These are phyloP conservation scores for Candida railenensis DNA, from an alignment of 805 yeast species.

Conservation along the genomic window DNA sequence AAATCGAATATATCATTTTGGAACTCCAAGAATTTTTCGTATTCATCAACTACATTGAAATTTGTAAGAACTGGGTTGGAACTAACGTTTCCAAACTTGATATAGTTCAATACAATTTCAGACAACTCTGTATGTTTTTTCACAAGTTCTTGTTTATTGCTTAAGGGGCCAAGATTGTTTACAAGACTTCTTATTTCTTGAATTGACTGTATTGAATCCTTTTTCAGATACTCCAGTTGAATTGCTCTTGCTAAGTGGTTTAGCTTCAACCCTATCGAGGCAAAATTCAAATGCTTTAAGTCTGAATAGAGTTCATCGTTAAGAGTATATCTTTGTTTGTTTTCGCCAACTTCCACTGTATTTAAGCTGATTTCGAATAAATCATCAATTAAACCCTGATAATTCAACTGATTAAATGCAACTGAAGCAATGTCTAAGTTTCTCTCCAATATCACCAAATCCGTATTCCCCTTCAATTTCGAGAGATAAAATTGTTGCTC, in stretches of 20 bases:
- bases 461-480: conserved; percentile 52
- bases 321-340: conserved; percentile 17
- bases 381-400: conserved; percentile 81
- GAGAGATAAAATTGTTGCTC: conserved; percentile 36
- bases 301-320: conserved; percentile 50
- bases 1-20: conserved; percentile 67
- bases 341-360: conserved; percentile 3
- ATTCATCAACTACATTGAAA: conserved; percentile 17
- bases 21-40: conserved; percentile 52
- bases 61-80: conserved; percentile 14
- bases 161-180: conserved; percentile 63
- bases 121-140: conserved; percentile 75
- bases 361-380: conserved; percentile 50
- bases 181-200: conserved; percentile 70
- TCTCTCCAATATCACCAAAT: conserved; percentile 77
- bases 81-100: conserved; percentile 24
- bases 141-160: conserved; percentile 63
- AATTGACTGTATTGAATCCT: conserved; percentile 15
- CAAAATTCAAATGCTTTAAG: conserved; percentile 70
- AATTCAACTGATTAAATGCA: conserved; percentile 72
- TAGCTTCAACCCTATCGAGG: conserved; percentile 70
- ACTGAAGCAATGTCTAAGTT: conserved; percentile 72
- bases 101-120: conserved; percentile 54
- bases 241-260: conserved; percentile 69
- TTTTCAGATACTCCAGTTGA: conserved; percentile 55